Conservation (phyloP, 2,329 filamentous ascomycete species). For the Pseudogymnoascus sp. region DNA sequence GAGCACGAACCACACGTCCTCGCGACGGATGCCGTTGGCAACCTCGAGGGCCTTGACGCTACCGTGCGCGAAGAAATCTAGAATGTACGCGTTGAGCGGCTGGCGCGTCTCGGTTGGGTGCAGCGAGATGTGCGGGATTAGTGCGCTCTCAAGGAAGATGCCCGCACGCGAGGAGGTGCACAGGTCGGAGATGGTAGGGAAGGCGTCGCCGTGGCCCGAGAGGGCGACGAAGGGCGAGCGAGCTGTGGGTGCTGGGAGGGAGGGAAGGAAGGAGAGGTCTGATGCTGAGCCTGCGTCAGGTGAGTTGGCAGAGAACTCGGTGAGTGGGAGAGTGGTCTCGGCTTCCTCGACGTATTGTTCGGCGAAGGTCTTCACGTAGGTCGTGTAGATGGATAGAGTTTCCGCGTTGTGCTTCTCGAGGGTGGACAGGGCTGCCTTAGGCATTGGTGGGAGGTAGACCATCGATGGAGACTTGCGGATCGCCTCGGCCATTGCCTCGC, state of each 20-base stretch:
- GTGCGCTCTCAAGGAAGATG: conserved; percentile 66
- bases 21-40: conserved; percentile 57
- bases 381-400: conserved; percentile 56
- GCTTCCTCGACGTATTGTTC: conserved; percentile 44
- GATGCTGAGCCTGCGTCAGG: conserved; percentile 10
- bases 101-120: conserved; percentile 44
- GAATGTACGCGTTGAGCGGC: conserved; percentile 59
- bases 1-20: conserved; percentile 64
- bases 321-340: conserved; percentile 24
- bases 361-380: conserved; percentile 62
- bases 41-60: conserved; percentile 49
- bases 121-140: conserved; percentile 60
- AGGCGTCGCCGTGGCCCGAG: conserved; percentile 58
- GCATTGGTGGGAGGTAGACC: conserved; percentile 57
- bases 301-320: conserved; percentile 17
- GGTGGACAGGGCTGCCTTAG: conserved; percentile 45
- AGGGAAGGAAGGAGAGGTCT: conserved; percentile 18
- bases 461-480: conserved; percentile 52
- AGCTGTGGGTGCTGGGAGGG: conserved; percentile 36
- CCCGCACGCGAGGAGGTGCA: conserved; percentile 56
- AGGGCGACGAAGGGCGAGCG: conserved; percentile 64
- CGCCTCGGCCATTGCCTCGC: conserved; percentile 39
- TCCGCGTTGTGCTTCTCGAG: conserved; percentile 55
- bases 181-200: conserved; percentile 57
- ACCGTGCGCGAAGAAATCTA: conserved; percentile 71